Base-by-base conservation (phyloP, 441 rosid genomes). In the Aquilaria agallochum region DNA sequence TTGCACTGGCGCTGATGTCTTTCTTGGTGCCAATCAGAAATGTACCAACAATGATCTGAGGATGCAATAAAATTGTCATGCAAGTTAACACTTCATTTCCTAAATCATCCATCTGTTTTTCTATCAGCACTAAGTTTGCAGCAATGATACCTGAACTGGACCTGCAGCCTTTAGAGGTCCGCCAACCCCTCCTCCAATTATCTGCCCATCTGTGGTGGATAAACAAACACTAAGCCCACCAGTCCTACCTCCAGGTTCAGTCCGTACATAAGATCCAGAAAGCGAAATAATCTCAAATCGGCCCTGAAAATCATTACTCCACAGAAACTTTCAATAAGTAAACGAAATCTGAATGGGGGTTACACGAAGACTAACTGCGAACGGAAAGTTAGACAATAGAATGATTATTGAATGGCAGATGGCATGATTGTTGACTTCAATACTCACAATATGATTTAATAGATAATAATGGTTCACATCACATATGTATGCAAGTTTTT, bases 161-260 rank as follows among this genome's bases (percentile, higher is more conserved):
- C 97, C 92, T 11, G 90, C 91, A 69, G 99, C 97, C 50, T 63
- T 86, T 72, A 95, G 75, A 42, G 81, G 92, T 55, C 88, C 94
- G 34, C 91, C 94, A 64, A 95, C 77, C 11, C 88, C 96, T 73
- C 99, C 99, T 31, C 97, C 99, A 55, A 95, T 71, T 50, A 89
- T 79, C 70, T 86, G 89, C 62, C 96, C 97, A 70, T 83, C 84
- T 11, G 87, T 46, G 64, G 60, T 72, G 55, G 86, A 82, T 48
- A 95, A 76, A 53, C 96, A 91, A 31, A 88, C 81, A 66, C 96
- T 84, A 53, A 95, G 87, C 53, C 94, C 92, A 68, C 97, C 96
- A 45, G 84, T 72, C 77, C 83, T 84, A 31, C 89, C 89, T 56
- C 96, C 97, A 73, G 52, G 59, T 46, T 87, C 90, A 46, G 90